These are phyloP conservation scores for Deakozyma indianensis DNA, from an alignment of 805 yeast genomes.

Conservation along the genomic window DNA sequence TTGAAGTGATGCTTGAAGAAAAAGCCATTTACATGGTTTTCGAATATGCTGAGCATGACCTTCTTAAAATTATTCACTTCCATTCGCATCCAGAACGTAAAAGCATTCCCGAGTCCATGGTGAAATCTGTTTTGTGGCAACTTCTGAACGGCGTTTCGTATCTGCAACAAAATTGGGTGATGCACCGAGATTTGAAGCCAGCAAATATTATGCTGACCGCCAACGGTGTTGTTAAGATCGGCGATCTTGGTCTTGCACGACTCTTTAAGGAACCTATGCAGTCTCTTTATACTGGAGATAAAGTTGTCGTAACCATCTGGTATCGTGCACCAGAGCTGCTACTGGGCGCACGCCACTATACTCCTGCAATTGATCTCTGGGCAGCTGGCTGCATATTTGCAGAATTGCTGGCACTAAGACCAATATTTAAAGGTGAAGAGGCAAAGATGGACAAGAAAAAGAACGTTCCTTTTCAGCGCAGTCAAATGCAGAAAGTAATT, in stretches of 20 bases:
- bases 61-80: constrained; percentile 83
- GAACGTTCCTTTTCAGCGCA: constrained; percentile 85
- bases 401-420: constrained; percentile 75
- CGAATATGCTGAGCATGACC: constrained; percentile 92
- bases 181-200: constrained; percentile 92
- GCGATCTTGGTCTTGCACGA: constrained; percentile 86
- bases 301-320: constrained; percentile 95
- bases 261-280: constrained; percentile 78
- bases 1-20: constrained; percentile 74
- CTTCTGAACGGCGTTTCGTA: constrained; percentile 82
- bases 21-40: constrained; percentile 89
- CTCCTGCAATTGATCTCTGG: constrained; percentile 90
- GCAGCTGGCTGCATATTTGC: constrained; percentile 93
- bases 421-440: constrained; percentile 95
- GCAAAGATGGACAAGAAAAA: constrained; percentile 91
- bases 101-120: constrained; percentile 52
- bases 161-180: constrained; percentile 89
- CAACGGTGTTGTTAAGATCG: constrained; percentile 85
- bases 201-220: constrained; percentile 94
- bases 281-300: constrained; percentile 79
- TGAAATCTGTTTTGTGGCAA: constrained; percentile 85
- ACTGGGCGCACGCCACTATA: constrained; percentile 83
- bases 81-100: constrained; percentile 82
- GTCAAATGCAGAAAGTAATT: constrained; percentile 78
- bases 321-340: constrained; percentile 86